Evolutionary conservation across 2,329 filamentous ascomycete genomes (phyloP), one percentile per base, ranked within the genome.

Genomic region (Talaromyces atroroseus): DNA sequence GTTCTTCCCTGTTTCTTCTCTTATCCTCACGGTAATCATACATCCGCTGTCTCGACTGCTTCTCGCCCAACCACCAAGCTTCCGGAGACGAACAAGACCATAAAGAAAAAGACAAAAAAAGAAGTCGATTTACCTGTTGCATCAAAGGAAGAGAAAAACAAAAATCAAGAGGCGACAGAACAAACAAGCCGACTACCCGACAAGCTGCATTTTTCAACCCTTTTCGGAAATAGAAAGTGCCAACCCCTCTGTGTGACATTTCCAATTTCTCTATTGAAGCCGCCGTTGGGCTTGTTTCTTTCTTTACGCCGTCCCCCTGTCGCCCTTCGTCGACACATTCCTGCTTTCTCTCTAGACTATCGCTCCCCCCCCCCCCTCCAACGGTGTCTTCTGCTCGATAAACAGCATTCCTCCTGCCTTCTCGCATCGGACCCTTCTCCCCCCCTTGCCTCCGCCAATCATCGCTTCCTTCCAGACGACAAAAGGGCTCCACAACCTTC

Each of bases 401-500:
- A 63, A 62, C 65, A 49, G 52, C 68, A 71, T 71, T 71, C 70
- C 65, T 66, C 61, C 58, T 58, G 44, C 59, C 54, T 59, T 56
- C 38, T 48, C 50, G 45, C 45, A 44, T 49, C 53, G 53, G 36
- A 16, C 24, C 46, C 59, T 59, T 60, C 57, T 63, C 51, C 55
- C 51, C 60, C 68, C 68, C 69, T 71, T 72, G 67, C 68, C 63
- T 65, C 64, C 60, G 58, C 66, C 61, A 62, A 61, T 64, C 64
- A 65, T 63, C 65, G 61, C 62, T 65, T 62, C 67, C 64, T 24
- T 24, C 42, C 23, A 6, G 23, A 49, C 23, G 20, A 50, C 40
- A 40, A 50, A 58, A 50, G 52, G 46, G 34, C 61, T 64, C 61
- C 62, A 66, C 60, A 63, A 62, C 62, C 64, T 68, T 65, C 63